Conservation (phyloP, 306 rosid species). For the Biancaea sappan region DNA sequence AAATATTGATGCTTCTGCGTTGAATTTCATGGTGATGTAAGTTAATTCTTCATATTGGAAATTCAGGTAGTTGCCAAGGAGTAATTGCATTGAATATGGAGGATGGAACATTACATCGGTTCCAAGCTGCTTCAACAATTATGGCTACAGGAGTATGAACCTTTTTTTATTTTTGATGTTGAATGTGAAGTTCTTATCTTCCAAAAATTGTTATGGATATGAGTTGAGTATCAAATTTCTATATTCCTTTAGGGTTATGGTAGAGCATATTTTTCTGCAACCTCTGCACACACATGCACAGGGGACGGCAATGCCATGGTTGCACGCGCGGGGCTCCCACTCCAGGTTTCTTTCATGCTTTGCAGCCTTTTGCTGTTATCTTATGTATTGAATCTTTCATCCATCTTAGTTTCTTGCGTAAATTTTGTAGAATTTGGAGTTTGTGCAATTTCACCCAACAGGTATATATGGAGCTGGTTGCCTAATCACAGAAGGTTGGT, state of each 20-base stretch:
- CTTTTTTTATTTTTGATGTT: conserved; percentile 2
- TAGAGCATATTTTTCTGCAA: conserved; percentile 88
- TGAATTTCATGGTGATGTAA: neutral
- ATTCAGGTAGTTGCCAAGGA: conserved; percentile 89
- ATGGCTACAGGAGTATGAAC: conserved; percentile 85
- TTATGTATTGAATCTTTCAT: conserved; percentile 14
- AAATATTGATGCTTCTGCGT: neutral
- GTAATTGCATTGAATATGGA: conserved; percentile 87
- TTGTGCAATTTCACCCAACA: conserved; percentile 96
- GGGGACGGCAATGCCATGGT: conserved; percentile 99
- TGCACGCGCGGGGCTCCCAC: conserved; percentile 92
- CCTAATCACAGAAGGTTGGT: conserved; percentile 93
- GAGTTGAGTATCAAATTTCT: conserved; percentile 7
- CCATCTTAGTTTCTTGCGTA: conserved; percentile 26
- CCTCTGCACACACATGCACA: conserved; percentile 97
- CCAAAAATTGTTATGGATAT: conserved; percentile 5
- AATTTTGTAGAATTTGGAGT: conserved; percentile 82
- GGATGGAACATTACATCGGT: conserved; percentile 93
- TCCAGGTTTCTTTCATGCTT: conserved; percentile 61
- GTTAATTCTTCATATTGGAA: conserved; percentile 34
- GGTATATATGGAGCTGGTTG: conserved; percentile 99
- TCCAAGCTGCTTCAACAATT: conserved; percentile 85
- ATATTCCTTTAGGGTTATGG: conserved; percentile 79
- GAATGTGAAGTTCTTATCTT: conserved; percentile 7
- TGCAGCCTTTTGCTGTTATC: conserved; percentile 21